These are phyloP conservation scores for Plectosphaerella cucumerina DNA, from an alignment of 2,329 filamentous ascomycete species.

Conservation along the genomic window DNA sequence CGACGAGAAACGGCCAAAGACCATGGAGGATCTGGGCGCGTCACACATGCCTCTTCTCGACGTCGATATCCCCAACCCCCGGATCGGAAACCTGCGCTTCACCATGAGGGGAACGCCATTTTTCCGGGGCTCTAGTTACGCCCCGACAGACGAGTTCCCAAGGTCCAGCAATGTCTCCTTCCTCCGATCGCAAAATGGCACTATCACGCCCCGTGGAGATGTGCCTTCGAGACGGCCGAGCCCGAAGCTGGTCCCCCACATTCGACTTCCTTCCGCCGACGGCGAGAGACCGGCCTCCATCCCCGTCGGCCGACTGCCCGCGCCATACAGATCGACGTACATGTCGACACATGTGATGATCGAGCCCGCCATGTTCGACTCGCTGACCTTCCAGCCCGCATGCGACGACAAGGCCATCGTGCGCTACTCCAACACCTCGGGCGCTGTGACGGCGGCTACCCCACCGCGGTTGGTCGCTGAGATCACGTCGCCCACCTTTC, in stretches of 20 bases:
- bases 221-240: constrained; percentile 28
- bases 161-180: constrained; percentile 56
- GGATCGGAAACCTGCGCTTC: constrained; percentile 77
- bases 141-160: constrained; percentile 66
- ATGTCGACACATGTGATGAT: constrained; percentile 48
- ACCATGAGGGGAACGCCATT: constrained; percentile 71
- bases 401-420: constrained; percentile 79
- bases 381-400: constrained; percentile 71
- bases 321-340: constrained; percentile 40
- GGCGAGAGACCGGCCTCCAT: constrained; percentile 17
- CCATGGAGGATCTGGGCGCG: constrained; percentile 51
- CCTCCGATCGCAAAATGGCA: constrained; percentile 29
- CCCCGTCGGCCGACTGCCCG: constrained; percentile 32
- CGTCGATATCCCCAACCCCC: constrained; percentile 78
- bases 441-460: constrained; percentile 82
- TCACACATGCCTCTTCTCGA: constrained; percentile 55
- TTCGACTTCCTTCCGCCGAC: constrained; percentile 19
- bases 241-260: constrained; percentile 30
- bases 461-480: constrained; percentile 89
- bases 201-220: background rate
- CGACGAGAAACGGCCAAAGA: constrained; percentile 56
- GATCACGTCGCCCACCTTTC: constrained; percentile 91
- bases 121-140: constrained; percentile 76
- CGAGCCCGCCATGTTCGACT: constrained; percentile 76
- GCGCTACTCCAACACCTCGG: constrained; percentile 67